Base-by-base conservation (phyloP, 352 stramenopile genomes). In the Phytophthora meadii region DNA sequence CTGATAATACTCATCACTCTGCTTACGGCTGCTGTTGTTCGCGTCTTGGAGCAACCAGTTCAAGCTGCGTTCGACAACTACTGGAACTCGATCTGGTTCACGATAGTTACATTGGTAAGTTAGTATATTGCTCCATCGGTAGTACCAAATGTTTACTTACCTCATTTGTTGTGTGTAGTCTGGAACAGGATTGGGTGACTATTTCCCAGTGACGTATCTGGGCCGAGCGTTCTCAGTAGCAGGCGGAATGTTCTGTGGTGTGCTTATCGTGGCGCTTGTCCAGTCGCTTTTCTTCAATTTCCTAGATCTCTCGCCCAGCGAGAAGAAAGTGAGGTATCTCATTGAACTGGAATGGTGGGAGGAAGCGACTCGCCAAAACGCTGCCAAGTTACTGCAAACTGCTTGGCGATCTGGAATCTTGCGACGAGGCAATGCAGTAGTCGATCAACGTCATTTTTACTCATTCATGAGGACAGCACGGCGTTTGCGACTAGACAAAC, bases 201-300 rank as follows among this genome's bases (percentile, higher is more conserved):
- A 88, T 54, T 89, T 79, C 32, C 84, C 84, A 0, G 80, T 91
- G 28, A 93, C 84, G 17, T 87, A 86, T 62, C 65, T 88, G 7
- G 84, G 84, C 2, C 78, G 84, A 0, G 66, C 57, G 1, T 89
- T 90, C 53, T 79, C 77, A 32, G 82, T 84, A 10, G 49, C 76
- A 19, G 87, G 82, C 25, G 84, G 76, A 11, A 93, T 93, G 77
- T 85, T 90, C 6, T 83, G 84, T n/a, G 82, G 84, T 3, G 59
- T 93, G 9, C 40, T 91, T 27, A 77, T 91, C 46, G 75, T 93
- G 15, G 81, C 82, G n/a, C 68, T 93, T 25, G 77, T 90, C 32
- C 84, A 93, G 58, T 90, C 82, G 15, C 69, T 91, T 17, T 93
- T 93, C 65, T 93, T 91, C 27, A 84, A 82, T 14, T 80, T 88